Evolutionary conservation across 345 rosid species (phyloP).

Genomic region (Pugionium dolabratum): DNA sequence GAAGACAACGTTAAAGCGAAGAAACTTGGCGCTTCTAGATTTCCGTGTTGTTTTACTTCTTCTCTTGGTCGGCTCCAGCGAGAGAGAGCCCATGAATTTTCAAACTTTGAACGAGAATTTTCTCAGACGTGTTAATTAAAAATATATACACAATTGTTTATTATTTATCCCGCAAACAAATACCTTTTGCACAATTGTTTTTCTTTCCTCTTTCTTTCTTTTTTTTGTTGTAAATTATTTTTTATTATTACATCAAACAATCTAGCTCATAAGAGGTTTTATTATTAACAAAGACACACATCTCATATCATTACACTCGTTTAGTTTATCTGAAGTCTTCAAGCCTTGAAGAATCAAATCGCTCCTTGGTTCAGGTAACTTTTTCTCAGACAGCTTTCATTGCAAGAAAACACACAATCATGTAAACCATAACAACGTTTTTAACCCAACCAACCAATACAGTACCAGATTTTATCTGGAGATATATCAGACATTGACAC

Average conservation of each 20-base stretch:
- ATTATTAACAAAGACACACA: background rate
- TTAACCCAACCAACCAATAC: background rate
- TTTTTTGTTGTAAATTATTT: no score
- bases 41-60: background rate
- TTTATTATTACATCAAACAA: no score
- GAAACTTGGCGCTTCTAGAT: conserved; percentile 36
- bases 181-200: no score
- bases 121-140: conserved; percentile 12
- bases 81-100: conserved; percentile 28
- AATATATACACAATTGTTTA: no score
- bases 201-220: no score
- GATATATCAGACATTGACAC: conserved; percentile 22
- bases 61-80: conserved; percentile 23
- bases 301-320: conserved; percentile 5
- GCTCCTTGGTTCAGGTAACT: background rate
- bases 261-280: background rate
- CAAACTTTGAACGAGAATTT: conserved; percentile 37
- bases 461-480: background rate
- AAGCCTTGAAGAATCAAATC: conserved; percentile 21
- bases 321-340: background rate
- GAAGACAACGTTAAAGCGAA: conserved; percentile 35
- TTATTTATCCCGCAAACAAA: no score
- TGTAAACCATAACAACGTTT: background rate
- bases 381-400: conserved; percentile 3
- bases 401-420: background rate